Conservation (phyloP, 768 basidiomycete species). For the Lentinus tigrinus region DNA sequence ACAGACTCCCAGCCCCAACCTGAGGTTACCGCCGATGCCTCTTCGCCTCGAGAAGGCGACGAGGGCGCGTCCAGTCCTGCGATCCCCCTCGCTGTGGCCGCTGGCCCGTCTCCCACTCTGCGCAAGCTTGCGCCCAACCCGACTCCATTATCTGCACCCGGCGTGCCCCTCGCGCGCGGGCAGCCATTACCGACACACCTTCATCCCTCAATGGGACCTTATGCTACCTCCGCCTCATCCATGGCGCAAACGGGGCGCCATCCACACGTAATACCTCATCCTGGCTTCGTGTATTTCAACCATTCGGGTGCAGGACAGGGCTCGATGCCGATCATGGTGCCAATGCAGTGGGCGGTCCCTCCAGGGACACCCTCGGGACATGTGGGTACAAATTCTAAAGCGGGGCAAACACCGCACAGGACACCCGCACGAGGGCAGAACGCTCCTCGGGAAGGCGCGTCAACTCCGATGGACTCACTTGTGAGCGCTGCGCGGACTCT, state of each 20-base stretch:
- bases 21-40: background rate
- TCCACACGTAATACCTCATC: constrained; percentile 1
- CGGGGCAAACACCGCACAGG: background rate
- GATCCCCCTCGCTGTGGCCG: constrained; percentile 1
- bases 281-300: constrained; percentile 13
- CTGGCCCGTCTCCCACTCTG: background rate
- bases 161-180: constrained; percentile 1
- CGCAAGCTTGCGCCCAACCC: constrained; percentile 12
- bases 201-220: constrained; percentile 16
- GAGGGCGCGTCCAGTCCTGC: constrained; percentile 8
- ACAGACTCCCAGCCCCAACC: background rate
- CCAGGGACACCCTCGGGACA: constrained; percentile 1
- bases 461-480: constrained; percentile 54
- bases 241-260: background rate
- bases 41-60: background rate
- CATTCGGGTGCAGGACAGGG: background rate
- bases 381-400: background rate
- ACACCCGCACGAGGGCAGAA: constrained; percentile 22
- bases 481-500: constrained; percentile 60
- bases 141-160: constrained; percentile 6
- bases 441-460: constrained; percentile 2
- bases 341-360: constrained; percentile 8
- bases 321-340: constrained; percentile 12
- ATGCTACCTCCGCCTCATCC: background rate
- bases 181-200: constrained; percentile 20